Evolutionary conservation across 176 grass and related monocot species (phyloP), one percentile per base, ranked within the genome.

Genomic region (Hyparrhenia diplandra): DNA sequence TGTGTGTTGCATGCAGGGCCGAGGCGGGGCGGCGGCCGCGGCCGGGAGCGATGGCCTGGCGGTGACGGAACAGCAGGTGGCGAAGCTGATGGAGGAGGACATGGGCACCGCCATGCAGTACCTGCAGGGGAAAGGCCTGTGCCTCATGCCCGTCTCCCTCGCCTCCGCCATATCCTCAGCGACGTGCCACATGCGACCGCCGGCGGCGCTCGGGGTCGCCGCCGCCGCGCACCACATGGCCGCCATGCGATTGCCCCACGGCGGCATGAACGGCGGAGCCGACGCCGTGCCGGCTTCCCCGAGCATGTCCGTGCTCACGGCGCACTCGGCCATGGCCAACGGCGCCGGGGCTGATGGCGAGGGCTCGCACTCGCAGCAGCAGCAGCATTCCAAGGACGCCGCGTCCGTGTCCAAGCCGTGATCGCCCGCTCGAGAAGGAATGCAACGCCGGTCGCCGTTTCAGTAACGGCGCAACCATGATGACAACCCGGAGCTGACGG

Each of bases 21-120:
- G 83, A 67, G 74, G 78, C 24, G 75, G 41, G 41, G 78, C 75
- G 27, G 69, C 61, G 80, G 49, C 45, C 42, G 47, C 34, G 13
- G 85, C 71, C 83, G 87, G 52, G 28, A 82, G 75, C 78, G 87
- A 90, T 40, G 91, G 87, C 77, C 54, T 98, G 66, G 89, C 92
- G 84, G 88, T 91, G 85, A 95, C 95, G 78, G 95, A 98, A 84
- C 92, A 93, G 83, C 95, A 98, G 79, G 95, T 98, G 35, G 95
- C 92, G 18, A 98, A 93, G 81, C 88, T 98, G 42, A 98, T 98
- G 95, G 95, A 93, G 83, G 95, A 95, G 69, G 92, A 98, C 92
- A 93, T 95, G 95, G 95, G 95, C 52, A 85, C 95, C 1, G 95
- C 95, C 54, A 98, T 98, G 95, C 95, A 98, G 79, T 98, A 98